Evolutionary conservation across 1,139 yeast genomes (phyloP).

Genomic region (Candida smagusa): DNA sequence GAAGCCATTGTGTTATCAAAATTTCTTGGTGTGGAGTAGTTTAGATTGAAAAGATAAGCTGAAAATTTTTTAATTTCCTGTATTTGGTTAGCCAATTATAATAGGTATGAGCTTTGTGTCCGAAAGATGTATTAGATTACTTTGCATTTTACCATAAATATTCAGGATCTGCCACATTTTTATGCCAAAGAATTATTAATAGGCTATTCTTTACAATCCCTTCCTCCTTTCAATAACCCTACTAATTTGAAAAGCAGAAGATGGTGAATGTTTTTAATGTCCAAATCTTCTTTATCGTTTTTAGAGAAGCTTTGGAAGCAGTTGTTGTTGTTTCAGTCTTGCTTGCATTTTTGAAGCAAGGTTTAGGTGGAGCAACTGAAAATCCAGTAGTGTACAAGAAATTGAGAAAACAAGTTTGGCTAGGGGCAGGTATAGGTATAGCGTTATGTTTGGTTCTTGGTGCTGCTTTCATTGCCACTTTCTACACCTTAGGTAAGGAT

Average conservation of each 20-base stretch:
- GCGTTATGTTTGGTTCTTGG: constrained; percentile 22
- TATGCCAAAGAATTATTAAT: not conserved
- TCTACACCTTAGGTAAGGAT: constrained; percentile 21
- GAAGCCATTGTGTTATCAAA: too few relatives aligned
- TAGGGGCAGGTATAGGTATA: constrained; percentile 23
- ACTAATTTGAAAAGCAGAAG: constrained; percentile 1
- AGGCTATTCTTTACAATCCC: not conserved
- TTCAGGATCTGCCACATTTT: not conserved
- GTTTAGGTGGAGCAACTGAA: constrained; percentile 53
- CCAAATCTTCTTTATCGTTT: constrained; percentile 74
- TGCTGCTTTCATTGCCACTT: constrained; percentile 22
- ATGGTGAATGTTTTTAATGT: constrained; percentile 50
- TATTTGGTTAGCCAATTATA: too few relatives aligned
- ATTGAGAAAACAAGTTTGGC: constrained; percentile 37
- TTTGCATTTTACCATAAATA: not conserved
- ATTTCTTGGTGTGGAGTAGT: too few relatives aligned
- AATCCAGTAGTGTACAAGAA: constrained; percentile 56
- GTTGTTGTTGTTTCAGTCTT: constrained; percentile 85
- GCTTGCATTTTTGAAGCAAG: constrained; percentile 85
- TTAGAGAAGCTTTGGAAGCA: constrained; percentile 90
- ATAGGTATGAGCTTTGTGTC: too few relatives aligned
- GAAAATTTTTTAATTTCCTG: too few relatives aligned
- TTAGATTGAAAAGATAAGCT: too few relatives aligned
- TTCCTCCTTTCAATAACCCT: not conserved
- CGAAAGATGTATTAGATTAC: too few relatives aligned